phyloP scores from a whole-genome alignment of 2,329 filamentous ascomycete genomes.

The Aureobasidium vineae region DNA sequence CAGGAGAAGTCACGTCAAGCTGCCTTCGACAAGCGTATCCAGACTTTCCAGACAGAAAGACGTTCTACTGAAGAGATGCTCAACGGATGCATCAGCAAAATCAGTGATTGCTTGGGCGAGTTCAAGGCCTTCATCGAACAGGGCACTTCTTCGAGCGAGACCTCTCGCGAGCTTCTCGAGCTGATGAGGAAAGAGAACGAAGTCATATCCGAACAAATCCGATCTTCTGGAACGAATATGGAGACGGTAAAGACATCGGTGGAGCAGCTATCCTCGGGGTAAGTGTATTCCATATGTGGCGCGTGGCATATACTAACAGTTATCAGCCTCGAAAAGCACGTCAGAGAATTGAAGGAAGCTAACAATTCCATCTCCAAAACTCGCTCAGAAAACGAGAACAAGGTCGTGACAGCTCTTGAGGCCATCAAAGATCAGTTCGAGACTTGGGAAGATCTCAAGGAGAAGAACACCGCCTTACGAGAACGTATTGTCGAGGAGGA shows the following conservation, averaged over 20 bases:
- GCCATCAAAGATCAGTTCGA: background rate
- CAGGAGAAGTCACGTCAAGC: background rate
- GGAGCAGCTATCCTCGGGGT: constrained; percentile 1
- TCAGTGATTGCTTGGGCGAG: background rate
- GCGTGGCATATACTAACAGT: background rate
- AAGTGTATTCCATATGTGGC: background rate
- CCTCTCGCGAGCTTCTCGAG: background rate
- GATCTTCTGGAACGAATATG: background rate
- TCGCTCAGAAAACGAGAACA: background rate
- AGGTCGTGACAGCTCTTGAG: background rate
- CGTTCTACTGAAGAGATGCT: background rate
- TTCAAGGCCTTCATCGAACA: constrained; percentile 7
- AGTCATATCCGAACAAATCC: background rate
- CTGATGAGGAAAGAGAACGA: constrained; percentile 10
- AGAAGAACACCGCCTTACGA: background rate
- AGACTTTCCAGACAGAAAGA: background rate
- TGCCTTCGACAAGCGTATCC: background rate
- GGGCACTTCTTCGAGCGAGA: background rate
- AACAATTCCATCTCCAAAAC: background rate
- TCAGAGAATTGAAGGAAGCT: background rate
- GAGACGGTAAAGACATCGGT: background rate
- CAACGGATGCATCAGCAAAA: background rate
- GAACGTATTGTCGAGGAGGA: background rate
- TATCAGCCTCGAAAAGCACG: constrained; percentile 3
- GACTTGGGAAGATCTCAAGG: background rate